These are phyloP conservation scores for Pseudisothecium myosuroides DNA, from an alignment of 225 moss, liverwort and hornwort genomes.

Conservation along the genomic window DNA sequence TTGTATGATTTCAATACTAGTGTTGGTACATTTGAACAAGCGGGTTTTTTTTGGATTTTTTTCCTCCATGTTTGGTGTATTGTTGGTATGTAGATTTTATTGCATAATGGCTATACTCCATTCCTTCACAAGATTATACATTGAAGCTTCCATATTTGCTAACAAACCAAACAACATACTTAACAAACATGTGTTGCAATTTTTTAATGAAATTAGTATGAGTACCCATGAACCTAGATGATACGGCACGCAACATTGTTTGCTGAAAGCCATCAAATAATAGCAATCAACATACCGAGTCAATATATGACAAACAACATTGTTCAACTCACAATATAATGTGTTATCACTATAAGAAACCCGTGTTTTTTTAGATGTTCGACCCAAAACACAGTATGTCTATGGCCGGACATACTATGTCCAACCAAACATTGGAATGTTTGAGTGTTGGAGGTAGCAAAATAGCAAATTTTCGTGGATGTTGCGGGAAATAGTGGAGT, in stretches of 20 bases:
- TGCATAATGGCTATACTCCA: not conserved
- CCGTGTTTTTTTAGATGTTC: too few species aligned
- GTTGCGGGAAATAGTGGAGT: too few species aligned
- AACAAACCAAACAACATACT: not conserved
- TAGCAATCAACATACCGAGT: too few species aligned
- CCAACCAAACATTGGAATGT: too few species aligned
- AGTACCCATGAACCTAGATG: not conserved
- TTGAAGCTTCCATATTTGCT: not conserved
- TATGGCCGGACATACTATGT: too few species aligned
- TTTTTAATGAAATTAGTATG: not conserved
- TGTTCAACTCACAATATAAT: not conserved
- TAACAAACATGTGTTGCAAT: not conserved
- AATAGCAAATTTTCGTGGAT: too few species aligned
- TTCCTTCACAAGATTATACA: not conserved
- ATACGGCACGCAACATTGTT: not conserved
- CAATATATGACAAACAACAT: fast-evolving
- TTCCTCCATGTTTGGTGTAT: fast-evolving
- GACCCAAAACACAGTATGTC: too few species aligned
- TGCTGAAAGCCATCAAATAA: not conserved
- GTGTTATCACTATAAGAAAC: too few species aligned
- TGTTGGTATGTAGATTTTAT: not conserved
- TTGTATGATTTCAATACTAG: not conserved
- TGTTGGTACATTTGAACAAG: not conserved
- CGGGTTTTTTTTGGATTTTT: fast-evolving
- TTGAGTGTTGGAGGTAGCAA: too few species aligned